A percentile compares a stretch with the other conserved stretches of the same genome.
Evolutionary conservation across 192 early-diverging fungal genomes (phyloP).

Genomic region (Rhizoclosmatium globosum): DNA sequence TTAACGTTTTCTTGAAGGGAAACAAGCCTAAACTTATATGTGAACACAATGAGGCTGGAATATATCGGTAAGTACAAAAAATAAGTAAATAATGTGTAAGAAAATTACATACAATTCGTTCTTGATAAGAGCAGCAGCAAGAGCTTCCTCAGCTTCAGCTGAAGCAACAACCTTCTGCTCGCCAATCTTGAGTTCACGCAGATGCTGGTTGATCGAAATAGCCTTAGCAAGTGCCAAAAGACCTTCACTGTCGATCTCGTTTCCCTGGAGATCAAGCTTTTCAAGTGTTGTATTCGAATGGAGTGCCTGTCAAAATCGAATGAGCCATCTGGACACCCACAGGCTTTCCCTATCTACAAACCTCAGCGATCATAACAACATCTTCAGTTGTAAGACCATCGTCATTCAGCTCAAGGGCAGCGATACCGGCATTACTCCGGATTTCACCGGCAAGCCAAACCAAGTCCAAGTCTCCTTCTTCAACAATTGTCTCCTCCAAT

Average conservation of each 20-base stretch:
- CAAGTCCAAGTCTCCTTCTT: slow-evolving; percentile 19
- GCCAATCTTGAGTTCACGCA: slow-evolving; percentile 24
- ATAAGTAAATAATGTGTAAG: background rate
- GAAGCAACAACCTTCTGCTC: background rate
- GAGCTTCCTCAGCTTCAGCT: slow-evolving; percentile 1
- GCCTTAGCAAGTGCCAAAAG: background rate
- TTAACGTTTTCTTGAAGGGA: background rate
- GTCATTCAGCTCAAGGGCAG: slow-evolving; percentile 12
- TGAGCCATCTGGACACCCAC: background rate
- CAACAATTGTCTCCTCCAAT: slow-evolving; percentile 1
- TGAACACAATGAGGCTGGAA: slow-evolving; percentile 8
- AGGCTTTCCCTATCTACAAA: background rate
- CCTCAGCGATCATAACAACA: slow-evolving; percentile 2
- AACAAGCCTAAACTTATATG: background rate
- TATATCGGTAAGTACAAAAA: too few relatives aligned
- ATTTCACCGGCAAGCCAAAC: slow-evolving; percentile 9
- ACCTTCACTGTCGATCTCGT: slow-evolving; percentile 18
- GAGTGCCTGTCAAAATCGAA: slow-evolving; percentile 9
- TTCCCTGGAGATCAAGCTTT: slow-evolving; percentile 20
- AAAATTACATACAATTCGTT: slow-evolving; percentile 18
- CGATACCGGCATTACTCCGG: background rate
- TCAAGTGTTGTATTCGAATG: slow-evolving; percentile 12
- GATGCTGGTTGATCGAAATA: slow-evolving; percentile 13
- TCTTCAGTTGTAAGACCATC: slow-evolving; percentile 20
- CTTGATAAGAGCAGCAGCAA: slow-evolving; percentile 3